These are phyloP conservation scores for Striga asiatica DNA, from an alignment of 257 asterid species.

Conservation along the genomic window DNA sequence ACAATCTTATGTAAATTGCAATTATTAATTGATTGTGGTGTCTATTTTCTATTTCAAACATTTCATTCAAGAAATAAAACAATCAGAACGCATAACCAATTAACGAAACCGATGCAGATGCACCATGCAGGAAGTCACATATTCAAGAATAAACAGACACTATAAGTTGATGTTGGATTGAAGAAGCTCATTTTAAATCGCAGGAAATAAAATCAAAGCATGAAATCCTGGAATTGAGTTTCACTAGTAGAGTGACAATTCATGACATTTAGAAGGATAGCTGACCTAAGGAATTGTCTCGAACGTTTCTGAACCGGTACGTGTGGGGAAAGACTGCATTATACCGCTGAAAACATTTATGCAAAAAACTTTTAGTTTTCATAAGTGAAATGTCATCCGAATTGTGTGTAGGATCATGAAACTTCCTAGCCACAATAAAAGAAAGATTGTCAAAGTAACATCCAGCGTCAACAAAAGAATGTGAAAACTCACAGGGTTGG, in stretches of 20 bases:
- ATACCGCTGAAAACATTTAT: conserved; percentile 37
- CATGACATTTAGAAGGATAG: conserved; percentile 12
- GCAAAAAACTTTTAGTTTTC: conserved; percentile 16
- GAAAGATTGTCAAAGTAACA: conserved; percentile 1
- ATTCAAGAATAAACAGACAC: neutral
- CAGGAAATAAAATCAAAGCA: neutral
- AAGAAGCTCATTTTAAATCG: neutral
- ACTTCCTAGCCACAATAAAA: no score
- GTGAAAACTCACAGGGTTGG: conserved; percentile 59
- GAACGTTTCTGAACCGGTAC: conserved; percentile 29
- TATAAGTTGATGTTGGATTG: neutral
- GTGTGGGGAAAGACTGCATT: conserved; percentile 68
- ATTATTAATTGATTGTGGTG: no score
- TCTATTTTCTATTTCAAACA: no score
- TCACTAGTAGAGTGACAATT: neutral
- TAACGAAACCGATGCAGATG: neutral
- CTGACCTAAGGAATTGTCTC: conserved; percentile 70
- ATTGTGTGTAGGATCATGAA: conserved; percentile 8
- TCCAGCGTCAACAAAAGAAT: conserved; percentile 4
- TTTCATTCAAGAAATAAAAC: neutral
- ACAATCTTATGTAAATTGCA: no score
- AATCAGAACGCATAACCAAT: neutral
- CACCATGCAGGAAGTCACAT: neutral
- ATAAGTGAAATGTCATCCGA: conserved; percentile 4
- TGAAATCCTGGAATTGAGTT: neutral